Evolutionary conservation across 2,329 filamentous ascomycete species (phyloP), one percentile per base, ranked within the genome.

Genomic region (Bipolaris gigantea): DNA sequence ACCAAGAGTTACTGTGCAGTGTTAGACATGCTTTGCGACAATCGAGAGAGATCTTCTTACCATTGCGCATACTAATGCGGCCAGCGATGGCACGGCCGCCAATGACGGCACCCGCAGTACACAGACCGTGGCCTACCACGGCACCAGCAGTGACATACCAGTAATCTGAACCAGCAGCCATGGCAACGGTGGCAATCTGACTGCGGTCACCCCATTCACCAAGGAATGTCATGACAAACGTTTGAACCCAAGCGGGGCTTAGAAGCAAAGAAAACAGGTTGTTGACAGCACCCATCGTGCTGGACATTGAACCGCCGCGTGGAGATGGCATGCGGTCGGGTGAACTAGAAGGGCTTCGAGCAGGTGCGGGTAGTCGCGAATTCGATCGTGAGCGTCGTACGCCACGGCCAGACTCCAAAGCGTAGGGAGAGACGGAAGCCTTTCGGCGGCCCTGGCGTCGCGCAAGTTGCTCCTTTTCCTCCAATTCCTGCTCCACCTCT

Each of bases 171-270:
- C 94, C 94, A 32, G 94, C 93, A 45, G 94, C 94, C 94, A 99
- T 99, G 49, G 94, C 94, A 71, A 99, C 96, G 0, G 94, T 99
- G 19, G 94, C 94, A 68, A 99, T 97, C 78, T 99, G 94, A 73
- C 90, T 96, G 63, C 94, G 86, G 70, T 99, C 94, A 53, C 94
- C 94, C 94, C 94, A 99, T 75, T 99, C 94, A 36, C 94, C 94
- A 27, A 99, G 79, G 77, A 99, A 99, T 2, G 94, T 99, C 94
- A 99, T 99, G 65, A 95, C 85, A 72, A 99, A 99, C 0, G 94
- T 99, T 77, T 97, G 93, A 13, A 99, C 94, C 94, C 94, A 99
- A 0, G 92, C 94, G 1, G 94, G 94, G 75, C 90, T 96, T 35
- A 99, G 82, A 4, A 99, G 83, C 6, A 99, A 81, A 10, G 90